A percentile compares a stretch with the other conserved stretches of the same genome.
Evolutionary conservation across 164 flowering plant species (phyloP).

Genomic region (Nymphaea thermarum): DNA sequence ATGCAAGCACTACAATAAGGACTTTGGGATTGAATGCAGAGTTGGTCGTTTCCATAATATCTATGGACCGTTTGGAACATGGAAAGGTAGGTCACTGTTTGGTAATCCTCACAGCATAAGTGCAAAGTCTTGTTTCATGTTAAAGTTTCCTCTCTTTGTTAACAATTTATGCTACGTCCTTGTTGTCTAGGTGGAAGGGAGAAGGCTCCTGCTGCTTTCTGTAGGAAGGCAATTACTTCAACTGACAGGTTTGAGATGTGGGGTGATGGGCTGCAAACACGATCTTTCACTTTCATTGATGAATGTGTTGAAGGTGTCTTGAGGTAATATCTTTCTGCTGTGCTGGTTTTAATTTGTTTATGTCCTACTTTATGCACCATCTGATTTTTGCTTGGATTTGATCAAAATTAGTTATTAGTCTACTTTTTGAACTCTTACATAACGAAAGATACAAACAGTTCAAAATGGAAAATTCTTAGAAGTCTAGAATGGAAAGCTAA

Average conservation of each 20-base stretch:
- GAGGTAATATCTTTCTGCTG: conserved; percentile 29
- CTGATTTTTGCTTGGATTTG: no score
- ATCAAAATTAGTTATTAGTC: no score
- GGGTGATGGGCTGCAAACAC: conserved; percentile 97
- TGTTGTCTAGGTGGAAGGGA: conserved; percentile 69
- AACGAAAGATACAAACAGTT: no score
- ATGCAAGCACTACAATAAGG: conserved; percentile 95
- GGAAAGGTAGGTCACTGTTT: conserved; percentile 59
- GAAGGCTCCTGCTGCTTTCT: conserved; percentile 99
- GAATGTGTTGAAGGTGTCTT: conserved; percentile 98
- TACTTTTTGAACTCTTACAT: no score
- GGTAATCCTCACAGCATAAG: no score
- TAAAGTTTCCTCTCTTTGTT: not conserved
- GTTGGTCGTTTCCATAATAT: conserved; percentile 97
- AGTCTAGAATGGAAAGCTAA: no score
- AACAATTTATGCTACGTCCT: not conserved
- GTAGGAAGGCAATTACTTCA: conserved; percentile 83
- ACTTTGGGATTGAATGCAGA: conserved; percentile 92
- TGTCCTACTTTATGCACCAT: not conserved
- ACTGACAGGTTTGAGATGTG: conserved; percentile 96
- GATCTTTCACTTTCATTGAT: conserved; percentile 96
- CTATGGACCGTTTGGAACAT: conserved; percentile 96
- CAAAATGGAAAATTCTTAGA: no score
- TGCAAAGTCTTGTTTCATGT: not conserved
- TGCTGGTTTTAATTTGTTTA: not conserved